Evolutionary conservation across 1,284 basidiomycete genomes (phyloP), one percentile per base, ranked within the genome.

Genomic region (Caloboletus firmus): DNA sequence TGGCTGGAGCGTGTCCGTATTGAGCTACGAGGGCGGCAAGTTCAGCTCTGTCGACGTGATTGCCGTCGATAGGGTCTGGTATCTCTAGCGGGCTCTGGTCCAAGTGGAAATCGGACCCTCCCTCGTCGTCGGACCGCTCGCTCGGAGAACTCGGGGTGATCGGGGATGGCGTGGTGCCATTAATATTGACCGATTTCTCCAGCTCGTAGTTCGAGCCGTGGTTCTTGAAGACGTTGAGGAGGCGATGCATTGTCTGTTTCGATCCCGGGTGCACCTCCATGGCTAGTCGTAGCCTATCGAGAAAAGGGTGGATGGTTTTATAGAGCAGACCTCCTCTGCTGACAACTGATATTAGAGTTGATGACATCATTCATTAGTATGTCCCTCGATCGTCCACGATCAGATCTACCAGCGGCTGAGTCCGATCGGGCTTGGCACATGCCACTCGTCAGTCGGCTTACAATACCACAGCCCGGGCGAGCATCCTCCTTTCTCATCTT

Each of bases 1-100:
- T 79, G 7, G 75, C 65, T 26, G 72, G 72, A 5, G 74, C 74
- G 5, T 74, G 74, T 17, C 45, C 75, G 46, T 77, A 68, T 32
- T 67, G 59, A 2, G 74, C 76, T 20, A 78, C 66, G 52, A 77
- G 64, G 12, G 71, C 66, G 3, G 74, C 69, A 24, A 79, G 59
- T 31, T 68, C 64, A 10, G 44, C 31, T 4, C 4, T 18, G 41
- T 59, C 55, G 5, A 66, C 45, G 17, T 18, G 17, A 24, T 37
- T 40, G 15, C 49, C 46, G 20, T 52, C 49, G 7, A 53, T 51
- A 10, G 57, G 53, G 18, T 50, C 55, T 5, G 49, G 46, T n/a
- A 51, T 56, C 20, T 66, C 55, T 17, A 36, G 42, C 4, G 37
- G 46, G 34, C 18, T 24, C 18, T 63, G 30, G 34, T 48, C 50